These are phyloP conservation scores for Tothia fuscella DNA, from an alignment of 2,329 filamentous ascomycete species.

Conservation along the genomic window DNA sequence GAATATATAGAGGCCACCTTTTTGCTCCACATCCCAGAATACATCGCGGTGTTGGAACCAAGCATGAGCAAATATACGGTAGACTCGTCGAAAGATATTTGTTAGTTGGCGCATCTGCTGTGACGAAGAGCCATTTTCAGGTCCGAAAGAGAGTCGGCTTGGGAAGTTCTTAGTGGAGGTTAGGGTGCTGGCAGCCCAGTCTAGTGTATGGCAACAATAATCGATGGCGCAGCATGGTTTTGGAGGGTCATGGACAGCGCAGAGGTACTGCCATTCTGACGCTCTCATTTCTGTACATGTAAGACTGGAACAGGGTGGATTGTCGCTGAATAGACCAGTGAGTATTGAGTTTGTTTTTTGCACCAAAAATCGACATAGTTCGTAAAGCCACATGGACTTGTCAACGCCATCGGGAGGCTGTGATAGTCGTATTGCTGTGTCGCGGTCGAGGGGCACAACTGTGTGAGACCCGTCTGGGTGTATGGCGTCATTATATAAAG, in stretches of 20 bases:
- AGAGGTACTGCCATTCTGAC: slow-evolving; percentile 97
- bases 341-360: slow-evolving; percentile 89
- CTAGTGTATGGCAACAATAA: slow-evolving; percentile 96
- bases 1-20: slow-evolving; percentile 87
- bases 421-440: slow-evolving; percentile 63
- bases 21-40: slow-evolving; percentile 85
- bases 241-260: slow-evolving; percentile 90
- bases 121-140: slow-evolving; percentile 22
- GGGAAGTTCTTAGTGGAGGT: slow-evolving; percentile 94
- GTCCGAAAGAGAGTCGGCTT: slow-evolving; percentile 57
- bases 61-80: slow-evolving; percentile 94
- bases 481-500: slow-evolving; percentile 75
- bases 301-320: slow-evolving; percentile 71
- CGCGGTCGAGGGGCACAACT: slow-evolving; percentile 60
- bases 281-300: slow-evolving; percentile 98
- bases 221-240: slow-evolving; percentile 98
- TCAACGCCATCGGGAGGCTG: slow-evolving; percentile 73
- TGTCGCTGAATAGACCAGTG: slow-evolving; percentile 83
- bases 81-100: slow-evolving; percentile 88
- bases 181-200: slow-evolving; percentile 92
- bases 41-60: slow-evolving; percentile 96
- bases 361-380: slow-evolving; percentile 90
- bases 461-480: slow-evolving; percentile 42
- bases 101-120: slow-evolving; percentile 70
- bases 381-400: slow-evolving; percentile 88